A percentile compares a stretch with the other conserved stretches of the same genome.
These are phyloP conservation scores for Penium margaritaceum DNA, from an alignment of 139 green algal species.

Conservation along the genomic window DNA sequence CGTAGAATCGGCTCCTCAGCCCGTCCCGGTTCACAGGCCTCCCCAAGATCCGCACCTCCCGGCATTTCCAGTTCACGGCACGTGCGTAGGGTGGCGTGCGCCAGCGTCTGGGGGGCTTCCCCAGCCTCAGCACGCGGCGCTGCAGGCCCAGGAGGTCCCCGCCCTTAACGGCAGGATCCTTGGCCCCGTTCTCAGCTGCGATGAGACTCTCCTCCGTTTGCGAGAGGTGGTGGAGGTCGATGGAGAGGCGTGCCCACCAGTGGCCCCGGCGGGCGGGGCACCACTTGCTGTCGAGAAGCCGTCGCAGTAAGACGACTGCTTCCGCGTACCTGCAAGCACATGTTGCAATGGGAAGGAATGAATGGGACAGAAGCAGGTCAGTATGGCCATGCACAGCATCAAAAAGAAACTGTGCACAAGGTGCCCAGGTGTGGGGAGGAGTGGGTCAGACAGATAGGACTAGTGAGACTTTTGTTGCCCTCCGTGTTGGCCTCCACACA, in stretches of 20 bases:
- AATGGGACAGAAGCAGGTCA: too few species aligned
- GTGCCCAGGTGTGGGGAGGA: too few species aligned
- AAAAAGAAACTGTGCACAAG: too few species aligned
- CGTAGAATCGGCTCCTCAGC: too few species aligned
- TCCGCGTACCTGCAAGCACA: conserved; percentile 18
- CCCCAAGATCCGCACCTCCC: conserved; percentile 15
- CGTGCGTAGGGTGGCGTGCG: conserved; percentile 7
- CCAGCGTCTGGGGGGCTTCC: conserved; percentile 15
- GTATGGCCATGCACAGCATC: too few species aligned
- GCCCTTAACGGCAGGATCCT: not conserved
- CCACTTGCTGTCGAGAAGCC: not conserved
- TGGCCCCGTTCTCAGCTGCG: conserved; percentile 9
- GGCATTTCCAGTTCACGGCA: not conserved
- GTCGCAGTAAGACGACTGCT: not conserved
- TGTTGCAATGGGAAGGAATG: too few species aligned
- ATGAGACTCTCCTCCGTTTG: conserved; percentile 16
- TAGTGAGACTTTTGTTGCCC: too few species aligned
- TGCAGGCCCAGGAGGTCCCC: conserved; percentile 25
- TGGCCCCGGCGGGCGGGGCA: not conserved
- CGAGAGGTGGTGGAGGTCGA: conserved; percentile 2
- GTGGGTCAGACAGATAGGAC: too few species aligned
- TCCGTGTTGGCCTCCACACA: too few species aligned
- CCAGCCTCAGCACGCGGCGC: conserved; percentile 7
- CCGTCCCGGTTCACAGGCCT: conserved; percentile 29
- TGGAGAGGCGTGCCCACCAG: conserved; percentile 4